Conservation (phyloP, 768 basidiomycete species). For the Strobilomyces dryophilus region DNA sequence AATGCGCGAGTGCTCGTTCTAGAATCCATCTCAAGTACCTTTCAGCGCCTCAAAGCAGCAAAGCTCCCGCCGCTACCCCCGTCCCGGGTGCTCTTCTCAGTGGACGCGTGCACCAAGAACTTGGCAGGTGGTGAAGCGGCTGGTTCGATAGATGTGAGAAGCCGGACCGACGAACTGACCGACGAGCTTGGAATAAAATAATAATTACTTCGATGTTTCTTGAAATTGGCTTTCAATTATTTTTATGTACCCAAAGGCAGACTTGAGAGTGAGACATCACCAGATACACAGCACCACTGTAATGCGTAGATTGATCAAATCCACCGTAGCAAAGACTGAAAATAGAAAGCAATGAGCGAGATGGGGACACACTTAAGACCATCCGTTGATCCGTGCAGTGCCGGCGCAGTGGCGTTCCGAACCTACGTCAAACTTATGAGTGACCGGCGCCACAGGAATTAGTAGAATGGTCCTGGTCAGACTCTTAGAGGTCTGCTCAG, state of each 20-base stretch:
- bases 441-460: neutral
- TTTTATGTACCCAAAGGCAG: neutral
- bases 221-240: neutral
- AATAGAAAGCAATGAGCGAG: neutral
- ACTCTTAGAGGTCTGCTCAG: neutral
- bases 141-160: neutral
- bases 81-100: conserved; percentile 6
- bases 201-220: neutral
- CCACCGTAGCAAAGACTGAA: neutral
- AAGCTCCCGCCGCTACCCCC: neutral
- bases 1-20: neutral
- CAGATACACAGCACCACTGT: neutral
- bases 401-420: neutral
- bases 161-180: neutral
- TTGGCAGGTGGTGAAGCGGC: conserved; percentile 1
- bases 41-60: neutral
- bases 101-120: conserved; percentile 9
- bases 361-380: neutral
- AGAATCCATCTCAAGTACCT: neutral
- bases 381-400: neutral
- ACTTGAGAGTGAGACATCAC: neutral
- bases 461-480: neutral
- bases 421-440: neutral
- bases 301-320: neutral
- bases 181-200: neutral